A percentile compares a stretch with the other conserved stretches of the same genome.
phyloP scores from a whole-genome alignment of 257 asterid species.

The Solanum stenotomum region DNA sequence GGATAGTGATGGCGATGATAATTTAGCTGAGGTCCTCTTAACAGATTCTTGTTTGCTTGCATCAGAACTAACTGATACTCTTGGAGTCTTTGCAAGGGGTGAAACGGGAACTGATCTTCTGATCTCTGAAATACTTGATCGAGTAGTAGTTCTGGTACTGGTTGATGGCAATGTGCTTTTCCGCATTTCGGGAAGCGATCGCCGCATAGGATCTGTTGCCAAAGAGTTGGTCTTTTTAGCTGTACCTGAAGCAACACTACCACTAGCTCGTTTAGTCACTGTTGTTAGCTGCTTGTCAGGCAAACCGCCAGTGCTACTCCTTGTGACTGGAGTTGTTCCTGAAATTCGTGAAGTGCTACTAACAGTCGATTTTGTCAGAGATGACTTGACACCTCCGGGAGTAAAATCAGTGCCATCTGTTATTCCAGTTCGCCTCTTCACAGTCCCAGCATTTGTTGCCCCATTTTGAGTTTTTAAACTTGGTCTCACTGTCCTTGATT shows the following conservation, averaged over 20 bases:
- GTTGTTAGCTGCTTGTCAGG: constrained; percentile 57
- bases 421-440: constrained; percentile 31
- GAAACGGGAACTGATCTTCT: constrained; percentile 56
- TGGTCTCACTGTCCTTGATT: constrained; percentile 24
- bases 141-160: constrained; percentile 33
- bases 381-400: constrained; percentile 32
- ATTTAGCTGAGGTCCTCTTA: constrained; percentile 32
- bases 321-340: constrained; percentile 39
- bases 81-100: constrained; percentile 53
- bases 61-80: constrained; percentile 57
- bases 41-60: constrained; percentile 42
- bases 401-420: constrained; percentile 23
- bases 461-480: constrained; percentile 17
- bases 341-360: constrained; percentile 58
- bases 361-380: constrained; percentile 49
- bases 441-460: constrained; percentile 14
- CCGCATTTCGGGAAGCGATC: constrained; percentile 64
- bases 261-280: constrained; percentile 32
- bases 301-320: constrained; percentile 77
- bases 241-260: constrained; percentile 17
- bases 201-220: constrained; percentile 55
- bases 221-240: constrained; percentile 40
- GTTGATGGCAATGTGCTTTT: constrained; percentile 46
- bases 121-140: constrained; percentile 35
- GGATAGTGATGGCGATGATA: constrained; percentile 47